These are phyloP conservation scores for Yamadazyma triangularis DNA, from an alignment of 1,139 yeast species.

Conservation along the genomic window DNA sequence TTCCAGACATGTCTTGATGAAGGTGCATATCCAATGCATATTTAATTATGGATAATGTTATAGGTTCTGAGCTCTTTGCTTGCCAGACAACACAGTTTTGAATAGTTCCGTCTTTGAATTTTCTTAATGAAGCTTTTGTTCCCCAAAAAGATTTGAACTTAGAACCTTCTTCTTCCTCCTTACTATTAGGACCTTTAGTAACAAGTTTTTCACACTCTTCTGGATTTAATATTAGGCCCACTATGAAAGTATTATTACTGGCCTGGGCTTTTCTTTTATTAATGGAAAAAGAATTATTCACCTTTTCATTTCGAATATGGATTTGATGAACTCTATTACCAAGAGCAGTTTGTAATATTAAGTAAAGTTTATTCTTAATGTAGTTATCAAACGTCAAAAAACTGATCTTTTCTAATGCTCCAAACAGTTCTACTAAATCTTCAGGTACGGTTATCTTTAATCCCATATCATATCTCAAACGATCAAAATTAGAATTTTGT, in stretches of 20 bases:
- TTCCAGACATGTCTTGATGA: conserved; percentile 39
- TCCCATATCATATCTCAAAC: conserved; percentile 62
- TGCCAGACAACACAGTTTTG: conserved; percentile 90
- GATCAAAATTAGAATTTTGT: conserved; percentile 51
- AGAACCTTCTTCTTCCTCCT: conserved; percentile 51
- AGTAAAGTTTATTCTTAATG: conserved; percentile 55
- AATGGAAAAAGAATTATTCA: conserved; percentile 37
- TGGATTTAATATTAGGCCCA: conserved; percentile 71
- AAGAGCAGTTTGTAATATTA: conserved; percentile 58
- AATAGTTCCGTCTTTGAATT: conserved; percentile 87
- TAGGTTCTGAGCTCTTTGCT: conserved; percentile 53
- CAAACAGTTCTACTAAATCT: conserved; percentile 43
- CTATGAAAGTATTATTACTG: conserved; percentile 31
- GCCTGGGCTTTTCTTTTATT: conserved; percentile 53
- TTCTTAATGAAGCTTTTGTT: conserved; percentile 71
- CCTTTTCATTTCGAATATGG: conserved; percentile 30
- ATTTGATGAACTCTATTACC: conserved; percentile 57
- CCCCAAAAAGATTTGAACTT: conserved; percentile 91
- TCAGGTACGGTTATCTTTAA: conserved; percentile 47
- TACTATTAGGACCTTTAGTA: conserved; percentile 79
- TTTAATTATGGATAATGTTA: conserved; percentile 61
- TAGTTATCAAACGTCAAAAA: conserved; percentile 68
- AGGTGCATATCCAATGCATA: conserved; percentile 64
- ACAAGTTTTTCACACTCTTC: conserved; percentile 75
- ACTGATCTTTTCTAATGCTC: conserved; percentile 70